Base-by-base conservation (phyloP, 2,329 filamentous ascomycete genomes). In the Cercospora nicotianae region DNA sequence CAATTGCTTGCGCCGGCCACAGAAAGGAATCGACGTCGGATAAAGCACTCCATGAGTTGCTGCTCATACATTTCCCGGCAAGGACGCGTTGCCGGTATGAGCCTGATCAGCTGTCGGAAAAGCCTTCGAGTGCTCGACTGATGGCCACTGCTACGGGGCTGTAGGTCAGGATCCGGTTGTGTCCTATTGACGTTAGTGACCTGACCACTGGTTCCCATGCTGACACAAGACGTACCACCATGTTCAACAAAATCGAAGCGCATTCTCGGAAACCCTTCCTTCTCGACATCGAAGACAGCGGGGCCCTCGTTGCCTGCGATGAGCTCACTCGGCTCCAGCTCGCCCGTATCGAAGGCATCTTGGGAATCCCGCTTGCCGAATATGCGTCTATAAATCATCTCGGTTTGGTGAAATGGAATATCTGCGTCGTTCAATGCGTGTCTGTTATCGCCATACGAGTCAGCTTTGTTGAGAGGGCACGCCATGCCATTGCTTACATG, bases 391-490 rank as follows among this genome's bases (percentile, higher is more conserved):
- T 91, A 92, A 1, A 92, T 79, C 71, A 82, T 83, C 72, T 90
- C 86, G 53, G 89, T 88, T 75, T 93, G 89, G 1, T 82, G 85
- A 81, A 88, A 94, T 0, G 91, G 89, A 68, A 98, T 97, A 73
- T 97, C 92, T 67, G 83, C 82, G 77, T 98, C 94, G 75, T 97
- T 87, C 64, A 86, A 85, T 16, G 93, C 91, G 74, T 97, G 94
- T 2, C 62, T 64, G 23, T 4, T 5, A 20, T n/a, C 9, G 31
- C 16, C 9, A n/a, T 26, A 12, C n/a, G 3, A 26, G 53, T 64
- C 28, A 64, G 61, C 13, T 18, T 16, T 23, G 31, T 8, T n/a
- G 58, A 9, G 16, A 51, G 16, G 9, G 12, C 61, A 16, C 42
- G 23, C 30, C 18, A 18, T 39, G 31, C 9, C 23, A 13, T 20